These are phyloP conservation scores for Lindgomyces ingoldianus DNA, from an alignment of 495 filamentous ascomycete species.

Conservation along the genomic window DNA sequence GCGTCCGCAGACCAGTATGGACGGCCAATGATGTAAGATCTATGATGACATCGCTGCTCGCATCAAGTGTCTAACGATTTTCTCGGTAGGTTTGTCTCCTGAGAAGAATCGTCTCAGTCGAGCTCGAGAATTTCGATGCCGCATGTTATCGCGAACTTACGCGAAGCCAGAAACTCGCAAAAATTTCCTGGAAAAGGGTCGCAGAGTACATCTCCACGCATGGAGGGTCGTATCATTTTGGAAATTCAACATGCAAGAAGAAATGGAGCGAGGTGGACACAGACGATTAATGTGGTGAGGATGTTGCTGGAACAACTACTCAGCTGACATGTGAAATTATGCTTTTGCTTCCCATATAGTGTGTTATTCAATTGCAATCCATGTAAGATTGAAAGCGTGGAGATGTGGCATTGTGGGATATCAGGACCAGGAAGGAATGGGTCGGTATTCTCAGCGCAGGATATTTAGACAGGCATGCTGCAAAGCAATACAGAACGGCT, in stretches of 20 bases:
- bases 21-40: conserved; percentile 71
- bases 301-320: background rate
- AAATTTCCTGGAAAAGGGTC: conserved; percentile 82
- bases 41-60: background rate
- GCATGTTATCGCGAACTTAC: conserved; percentile 21
- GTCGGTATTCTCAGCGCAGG: background rate
- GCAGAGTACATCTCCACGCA: conserved; percentile 66
- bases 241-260: conserved; percentile 84
- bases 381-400: too few relatives aligned
- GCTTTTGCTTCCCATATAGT: too few relatives aligned
- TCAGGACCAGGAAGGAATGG: background rate
- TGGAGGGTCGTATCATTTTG: conserved; percentile 83
- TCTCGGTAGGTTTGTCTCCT: conserved; percentile 27
- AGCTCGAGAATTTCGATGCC: conserved; percentile 18
- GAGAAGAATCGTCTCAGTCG: conserved; percentile 14
- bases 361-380: too few relatives aligned
- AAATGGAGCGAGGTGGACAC: conserved; percentile 56
- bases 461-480: background rate
- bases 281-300: background rate
- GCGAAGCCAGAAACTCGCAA: conserved; percentile 39
- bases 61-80: background rate
- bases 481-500: background rate
- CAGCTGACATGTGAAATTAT: too few relatives aligned
- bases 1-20: conserved; percentile 82
- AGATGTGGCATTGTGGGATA: too few relatives aligned